phyloP scores from a whole-genome alignment of 179 eudicot genomes.

The Actinidia polygama region DNA sequence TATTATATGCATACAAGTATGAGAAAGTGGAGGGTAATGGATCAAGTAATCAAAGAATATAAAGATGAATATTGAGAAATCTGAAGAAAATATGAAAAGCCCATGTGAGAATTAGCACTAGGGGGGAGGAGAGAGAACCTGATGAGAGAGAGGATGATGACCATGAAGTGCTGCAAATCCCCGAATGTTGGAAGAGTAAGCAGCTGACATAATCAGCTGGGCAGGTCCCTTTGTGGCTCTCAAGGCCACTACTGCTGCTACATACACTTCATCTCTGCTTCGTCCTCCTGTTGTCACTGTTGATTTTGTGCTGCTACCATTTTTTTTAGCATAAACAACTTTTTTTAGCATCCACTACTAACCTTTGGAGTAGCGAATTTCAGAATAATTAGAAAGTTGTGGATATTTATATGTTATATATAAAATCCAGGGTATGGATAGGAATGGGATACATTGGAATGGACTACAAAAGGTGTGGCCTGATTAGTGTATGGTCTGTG shows the following conservation, averaged over 20 bases:
- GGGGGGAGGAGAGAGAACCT: conserved; percentile 28
- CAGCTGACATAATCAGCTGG: conserved; percentile 71
- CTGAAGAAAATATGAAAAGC: neutral
- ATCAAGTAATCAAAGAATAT: neutral
- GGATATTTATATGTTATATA: neutral
- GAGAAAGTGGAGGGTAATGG: no score
- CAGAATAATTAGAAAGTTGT: no score
- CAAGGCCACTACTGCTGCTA: conserved; percentile 68
- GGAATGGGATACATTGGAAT: neutral
- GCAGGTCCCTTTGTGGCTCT: conserved; percentile 77
- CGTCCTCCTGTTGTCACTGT: conserved; percentile 2
- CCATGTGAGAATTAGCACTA: conserved; percentile 10
- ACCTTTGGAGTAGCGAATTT: no score
- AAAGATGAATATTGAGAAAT: neutral
- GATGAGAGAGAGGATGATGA: conserved; percentile 54
- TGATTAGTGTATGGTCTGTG: no score
- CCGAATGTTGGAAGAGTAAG: conserved; percentile 65
- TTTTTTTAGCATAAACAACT: conserved; percentile 25
- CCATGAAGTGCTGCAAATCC: conserved; percentile 87
- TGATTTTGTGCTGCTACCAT: conserved; percentile 16
- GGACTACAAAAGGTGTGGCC: no score
- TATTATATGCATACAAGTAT: no score
- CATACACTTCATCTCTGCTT: conserved; percentile 60
- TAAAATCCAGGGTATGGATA: neutral
- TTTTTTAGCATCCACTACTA: conserved; percentile 7